These are phyloP conservation scores for Penicillium sp. DNA, from an alignment of 2,329 filamentous ascomycete species.

Conservation along the genomic window DNA sequence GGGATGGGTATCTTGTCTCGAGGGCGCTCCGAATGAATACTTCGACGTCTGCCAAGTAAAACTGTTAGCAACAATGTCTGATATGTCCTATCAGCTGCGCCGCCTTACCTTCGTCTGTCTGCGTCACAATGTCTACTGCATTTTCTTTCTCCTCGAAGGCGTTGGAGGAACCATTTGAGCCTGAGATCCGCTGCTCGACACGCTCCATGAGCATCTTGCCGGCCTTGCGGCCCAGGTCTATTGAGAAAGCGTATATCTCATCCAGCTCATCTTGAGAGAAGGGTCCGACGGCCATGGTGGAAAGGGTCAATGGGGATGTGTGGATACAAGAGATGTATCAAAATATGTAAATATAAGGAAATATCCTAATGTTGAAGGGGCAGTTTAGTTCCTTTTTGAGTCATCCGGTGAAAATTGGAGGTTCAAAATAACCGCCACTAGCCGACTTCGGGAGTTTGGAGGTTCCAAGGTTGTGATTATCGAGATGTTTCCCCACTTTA, in stretches of 20 bases:
- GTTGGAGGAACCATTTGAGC: conserved; percentile 31
- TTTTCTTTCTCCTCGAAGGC: conserved; percentile 66
- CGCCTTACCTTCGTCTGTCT: conserved; percentile 65
- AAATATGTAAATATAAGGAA: not conserved
- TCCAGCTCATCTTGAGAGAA: conserved; percentile 50
- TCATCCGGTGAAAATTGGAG: conserved; percentile 3
- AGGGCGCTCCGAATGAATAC: conserved; percentile 65
- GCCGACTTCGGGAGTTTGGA: not conserved
- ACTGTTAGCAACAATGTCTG: not conserved
- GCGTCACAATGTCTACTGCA: conserved; percentile 73
- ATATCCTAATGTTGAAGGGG: not conserved
- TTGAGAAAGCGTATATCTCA: conserved; percentile 67
- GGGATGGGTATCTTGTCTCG: conserved; percentile 58
- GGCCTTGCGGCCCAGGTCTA: conserved; percentile 68
- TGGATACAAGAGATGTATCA: not conserved
- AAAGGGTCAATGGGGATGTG: not conserved
- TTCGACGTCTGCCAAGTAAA: conserved; percentile 61
- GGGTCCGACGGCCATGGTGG: conserved; percentile 21
- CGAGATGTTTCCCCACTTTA: not conserved
- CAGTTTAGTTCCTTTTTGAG: not conserved
- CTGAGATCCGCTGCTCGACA: conserved; percentile 54
- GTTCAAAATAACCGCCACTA: conserved; percentile 1
- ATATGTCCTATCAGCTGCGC: not conserved
- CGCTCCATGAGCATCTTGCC: conserved; percentile 65
- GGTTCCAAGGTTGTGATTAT: not conserved